Percentiles rank a stretch among this genome's conserved stretches.
phyloP scores from a whole-genome alignment of 148 eudicot genomes.

The Suaeda aralocaspica region DNA sequence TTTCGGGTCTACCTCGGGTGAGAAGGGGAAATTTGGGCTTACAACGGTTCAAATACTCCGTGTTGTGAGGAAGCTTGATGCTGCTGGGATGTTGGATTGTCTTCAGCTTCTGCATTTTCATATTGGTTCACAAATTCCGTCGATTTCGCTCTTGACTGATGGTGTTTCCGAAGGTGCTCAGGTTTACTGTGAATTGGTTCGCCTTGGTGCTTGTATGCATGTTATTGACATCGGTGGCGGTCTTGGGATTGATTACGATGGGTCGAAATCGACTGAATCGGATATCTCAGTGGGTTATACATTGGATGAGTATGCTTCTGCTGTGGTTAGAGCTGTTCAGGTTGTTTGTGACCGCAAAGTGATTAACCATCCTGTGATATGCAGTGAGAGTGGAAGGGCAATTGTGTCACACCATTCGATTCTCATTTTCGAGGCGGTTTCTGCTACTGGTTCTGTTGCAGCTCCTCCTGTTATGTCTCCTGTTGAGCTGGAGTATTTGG shows the following conservation, averaged over 20 bases:
- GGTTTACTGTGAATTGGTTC: constrained; percentile 66
- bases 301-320: constrained; percentile 74
- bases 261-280: constrained; percentile 62
- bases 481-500: constrained; percentile 32
- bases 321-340: constrained; percentile 60
- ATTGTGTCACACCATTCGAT: constrained; percentile 89
- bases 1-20: constrained; percentile 92
- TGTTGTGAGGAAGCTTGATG: constrained; percentile 60
- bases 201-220: constrained; percentile 73
- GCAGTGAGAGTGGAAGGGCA: constrained; percentile 88
- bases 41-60: constrained; percentile 65
- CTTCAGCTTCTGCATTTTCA: constrained; percentile 87
- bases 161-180: constrained; percentile 87
- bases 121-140: constrained; percentile 94
- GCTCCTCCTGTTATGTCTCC: constrained; percentile 32
- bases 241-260: constrained; percentile 89
- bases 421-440: constrained; percentile 69
- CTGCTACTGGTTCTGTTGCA: constrained; percentile 27
- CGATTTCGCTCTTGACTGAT: constrained; percentile 57
- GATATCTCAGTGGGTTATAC: constrained; percentile 76
- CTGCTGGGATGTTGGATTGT: constrained; percentile 74
- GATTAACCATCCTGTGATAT: constrained; percentile 56
- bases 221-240: constrained; percentile 94
- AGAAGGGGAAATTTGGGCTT: constrained; percentile 89
- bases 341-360: constrained; percentile 55